Evolutionary conservation across 371 early-diverging fungal species (phyloP), one percentile per base, ranked within the genome.

Genomic region (Zychaea mexicana): DNA sequence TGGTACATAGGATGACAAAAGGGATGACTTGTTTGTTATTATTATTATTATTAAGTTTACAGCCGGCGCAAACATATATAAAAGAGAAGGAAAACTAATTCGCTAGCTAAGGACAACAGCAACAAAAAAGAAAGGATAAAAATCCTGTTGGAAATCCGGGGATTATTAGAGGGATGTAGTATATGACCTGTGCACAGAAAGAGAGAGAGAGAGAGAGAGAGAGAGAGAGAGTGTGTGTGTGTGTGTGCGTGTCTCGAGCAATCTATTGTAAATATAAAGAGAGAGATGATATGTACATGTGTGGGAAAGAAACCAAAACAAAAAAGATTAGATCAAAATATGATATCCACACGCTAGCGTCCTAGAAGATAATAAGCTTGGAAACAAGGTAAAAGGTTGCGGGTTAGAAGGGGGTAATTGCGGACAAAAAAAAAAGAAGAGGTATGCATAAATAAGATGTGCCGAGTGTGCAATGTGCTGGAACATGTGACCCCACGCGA

Each of bases 211-310:
- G 27, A 38, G 8, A n/a, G 26, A 17, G 2, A 42, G 6, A 38
- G 13, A 30, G 31, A 28, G 36, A 33, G 27, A 38, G 8, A n/a
- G 26, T 7, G 19, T 27, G 39, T 19, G 57, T 39, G 57, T 36
- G 28, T 21, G 54, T 13, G 31, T 54, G 55, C 21, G 49, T 31
- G 56, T 38, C 21, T 21, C 27, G 32, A 49, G 13, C 12, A 49
- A 49, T 49, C 49, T 49, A 49, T 49, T 49, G 22, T 46, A 19
- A 21, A 15, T 22, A 47, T 28, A 28, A 46, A 33, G 32, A 26
- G 47, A 36, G n/a, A 17, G 36, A 47, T 30, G 21, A 55, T 55
- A 45, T 36, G 56, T 54, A 49, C 49, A 42, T 28, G 62, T 49
- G 17, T 45, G 45, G 45, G 45, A 4, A 45, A 17, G 45, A 45